Conservation (phyloP, 305 asterid species). For the Fraxinus baroniana region DNA sequence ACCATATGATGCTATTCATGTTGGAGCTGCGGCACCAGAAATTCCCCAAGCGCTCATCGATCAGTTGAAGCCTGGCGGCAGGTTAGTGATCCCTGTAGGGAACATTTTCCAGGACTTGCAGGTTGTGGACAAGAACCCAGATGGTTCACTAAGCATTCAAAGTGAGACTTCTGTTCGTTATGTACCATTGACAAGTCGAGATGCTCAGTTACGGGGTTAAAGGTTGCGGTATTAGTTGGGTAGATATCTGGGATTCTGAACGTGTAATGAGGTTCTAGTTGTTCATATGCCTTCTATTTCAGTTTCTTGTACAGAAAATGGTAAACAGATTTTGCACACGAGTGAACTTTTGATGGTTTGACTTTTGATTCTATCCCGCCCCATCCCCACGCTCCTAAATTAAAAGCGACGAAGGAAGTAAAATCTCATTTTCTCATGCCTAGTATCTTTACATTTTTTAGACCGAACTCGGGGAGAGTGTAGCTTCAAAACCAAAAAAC, state of each 20-base stretch:
- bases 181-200: constrained; percentile 76
- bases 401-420: not conserved
- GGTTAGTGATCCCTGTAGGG: constrained; percentile 96
- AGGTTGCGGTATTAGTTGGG: not conserved
- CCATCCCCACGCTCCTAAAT: not conserved
- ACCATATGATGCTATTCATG: constrained; percentile 94
- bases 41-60: constrained; percentile 77
- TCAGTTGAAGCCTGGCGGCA: constrained; percentile 93
- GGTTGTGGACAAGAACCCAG: constrained; percentile 78
- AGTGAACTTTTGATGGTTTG: not conserved
- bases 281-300: not conserved
- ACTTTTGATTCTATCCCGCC: not conserved
- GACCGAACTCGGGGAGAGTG: not conserved
- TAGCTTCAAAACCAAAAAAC: not conserved
- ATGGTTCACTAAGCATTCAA: constrained; percentile 55
- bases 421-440: not conserved
- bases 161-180: constrained; percentile 84
- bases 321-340: not conserved
- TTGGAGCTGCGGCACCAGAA: constrained; percentile 94
- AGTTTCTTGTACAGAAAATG: not conserved
- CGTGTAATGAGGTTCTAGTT: not conserved
- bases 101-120: constrained; percentile 74
- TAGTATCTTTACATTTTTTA: not conserved
- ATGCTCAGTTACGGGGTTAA: constrained; percentile 59
- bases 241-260: not conserved